Evolutionary conservation across 331 rosid genomes (phyloP).

Genomic region (Pyracantha coccinea): DNA sequence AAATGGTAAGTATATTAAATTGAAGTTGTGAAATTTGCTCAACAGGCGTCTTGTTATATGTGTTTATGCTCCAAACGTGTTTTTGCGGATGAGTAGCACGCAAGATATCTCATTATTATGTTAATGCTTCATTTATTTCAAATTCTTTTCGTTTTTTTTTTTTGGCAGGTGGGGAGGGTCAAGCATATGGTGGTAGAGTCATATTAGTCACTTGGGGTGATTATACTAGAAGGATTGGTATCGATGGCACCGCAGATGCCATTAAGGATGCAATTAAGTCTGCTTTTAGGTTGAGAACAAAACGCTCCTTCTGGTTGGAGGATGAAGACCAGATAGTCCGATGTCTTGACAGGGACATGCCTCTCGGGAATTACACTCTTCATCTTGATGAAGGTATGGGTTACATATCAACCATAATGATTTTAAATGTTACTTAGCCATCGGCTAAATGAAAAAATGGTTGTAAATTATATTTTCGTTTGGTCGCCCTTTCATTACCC

Average conservation of each 20-base stretch:
- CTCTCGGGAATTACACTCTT: slow-evolving; percentile 82
- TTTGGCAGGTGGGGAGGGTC: slow-evolving; percentile 61
- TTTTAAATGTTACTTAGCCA: too few species aligned
- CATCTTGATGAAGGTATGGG: slow-evolving; percentile 85
- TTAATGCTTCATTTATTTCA: background rate
- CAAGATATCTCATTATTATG: background rate
- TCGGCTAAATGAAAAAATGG: too few species aligned
- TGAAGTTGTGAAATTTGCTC: background rate
- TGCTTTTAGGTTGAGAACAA: slow-evolving; percentile 87
- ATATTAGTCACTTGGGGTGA: slow-evolving; percentile 92
- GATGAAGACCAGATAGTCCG: slow-evolving; percentile 88
- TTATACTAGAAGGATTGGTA: slow-evolving; percentile 80
- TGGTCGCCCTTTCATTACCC: background rate
- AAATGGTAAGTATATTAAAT: slow-evolving; percentile 43
- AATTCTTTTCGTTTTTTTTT: background rate
- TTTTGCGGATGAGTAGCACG: background rate
- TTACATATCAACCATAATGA: background rate
- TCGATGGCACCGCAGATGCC: slow-evolving; percentile 84
- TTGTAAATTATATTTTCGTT: too few species aligned
- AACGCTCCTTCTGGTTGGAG: slow-evolving; percentile 92
- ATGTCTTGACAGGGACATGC: slow-evolving; percentile 94
- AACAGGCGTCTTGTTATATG: background rate
- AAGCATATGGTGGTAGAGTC: slow-evolving; percentile 79
- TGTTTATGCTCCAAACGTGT: background rate
- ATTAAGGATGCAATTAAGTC: slow-evolving; percentile 88